Conservation (phyloP, 192 early-diverging fungal species). For the Podila epigama region DNA sequence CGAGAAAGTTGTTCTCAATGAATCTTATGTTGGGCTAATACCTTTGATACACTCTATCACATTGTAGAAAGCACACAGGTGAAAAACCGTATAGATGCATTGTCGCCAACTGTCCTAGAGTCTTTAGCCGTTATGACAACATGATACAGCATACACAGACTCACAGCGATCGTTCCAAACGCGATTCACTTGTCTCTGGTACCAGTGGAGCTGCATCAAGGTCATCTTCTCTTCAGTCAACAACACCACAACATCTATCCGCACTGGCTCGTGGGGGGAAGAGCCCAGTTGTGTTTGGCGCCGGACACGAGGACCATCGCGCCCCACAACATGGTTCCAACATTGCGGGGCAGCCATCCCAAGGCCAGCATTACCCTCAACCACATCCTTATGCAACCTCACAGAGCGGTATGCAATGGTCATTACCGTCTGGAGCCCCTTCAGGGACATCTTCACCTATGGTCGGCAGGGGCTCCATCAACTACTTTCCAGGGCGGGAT, state of each 20-base stretch:
- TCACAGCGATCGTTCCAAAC: conserved; percentile 50
- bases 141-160: conserved; percentile 78
- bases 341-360: neutral
- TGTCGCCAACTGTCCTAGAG: conserved; percentile 59
- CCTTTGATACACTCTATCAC: neutral
- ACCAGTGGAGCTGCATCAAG: conserved; percentile 8
- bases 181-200: conserved; percentile 25
- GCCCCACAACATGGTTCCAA: conserved; percentile 8
- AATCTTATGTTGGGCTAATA: neutral
- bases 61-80: conserved; percentile 39
- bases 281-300: conserved; percentile 28
- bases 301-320: conserved; percentile 18
- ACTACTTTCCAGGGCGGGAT: neutral
- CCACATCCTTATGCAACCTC: neutral
- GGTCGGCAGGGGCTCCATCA: neutral
- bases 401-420: conserved; percentile 16
- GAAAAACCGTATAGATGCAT: conserved; percentile 72
- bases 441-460: neutral
- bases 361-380: conserved; percentile 11
- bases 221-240: conserved; percentile 34
- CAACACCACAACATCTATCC: conserved; percentile 10
- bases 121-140: conserved; percentile 76
- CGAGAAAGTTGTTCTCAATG: no score
- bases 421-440: conserved; percentile 9
- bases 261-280: conserved; percentile 32